Evolutionary conservation across 176 grass and related monocot species (phyloP), one percentile per base, ranked within the genome.

Genomic region (Microstegium vimineum): DNA sequence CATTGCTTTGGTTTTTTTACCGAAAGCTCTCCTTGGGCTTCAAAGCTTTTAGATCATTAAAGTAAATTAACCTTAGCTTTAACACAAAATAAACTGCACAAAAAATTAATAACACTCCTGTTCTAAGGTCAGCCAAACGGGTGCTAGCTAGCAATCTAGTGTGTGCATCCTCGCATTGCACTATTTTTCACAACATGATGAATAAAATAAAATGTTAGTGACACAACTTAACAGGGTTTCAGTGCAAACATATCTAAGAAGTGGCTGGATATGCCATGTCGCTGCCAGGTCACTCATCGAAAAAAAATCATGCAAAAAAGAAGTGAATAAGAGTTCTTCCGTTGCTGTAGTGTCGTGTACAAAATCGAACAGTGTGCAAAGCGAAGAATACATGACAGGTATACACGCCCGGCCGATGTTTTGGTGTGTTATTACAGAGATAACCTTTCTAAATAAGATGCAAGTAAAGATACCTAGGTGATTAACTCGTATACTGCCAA

Each of bases 401-500:
- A 23, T 16, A 32, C 3, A 23, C 51, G 16, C 1, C 16, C 46
- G 15, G 16, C 5, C 6, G 6, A 7, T 15, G 2, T 37, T 59
- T 38, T 37, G 32, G 10, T 59, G 32, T 5, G 22, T 16, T 26
- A n/a, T n/a, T n/a, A 27, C 6, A 60, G 4, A 67, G 18, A 57
- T n/a, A 75, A 25, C 31, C n/a, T 5, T 35, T 47, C 3, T 5
- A n/a, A 22, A n/a, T 33, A 42, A 18, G n/a, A 66, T 66, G 41
- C 37, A 66, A 56, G 22, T 10, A 56, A 79, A 79, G 41, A 34
- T 23, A n/a, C 51, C 74, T 35, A 66, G 10, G 18, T 66, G 42
- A 15, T 47, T 51, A 80, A 62, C 77, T 80, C 42, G 16, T 51
- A 51, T 52, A 67, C 52, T 51, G 45, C 77, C 42, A 67, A 79